Percentiles rank a stretch among this genome's conserved stretches.
Evolutionary conservation across 768 basidiomycete species (phyloP).

Genomic region (Calvatia gigantea): DNA sequence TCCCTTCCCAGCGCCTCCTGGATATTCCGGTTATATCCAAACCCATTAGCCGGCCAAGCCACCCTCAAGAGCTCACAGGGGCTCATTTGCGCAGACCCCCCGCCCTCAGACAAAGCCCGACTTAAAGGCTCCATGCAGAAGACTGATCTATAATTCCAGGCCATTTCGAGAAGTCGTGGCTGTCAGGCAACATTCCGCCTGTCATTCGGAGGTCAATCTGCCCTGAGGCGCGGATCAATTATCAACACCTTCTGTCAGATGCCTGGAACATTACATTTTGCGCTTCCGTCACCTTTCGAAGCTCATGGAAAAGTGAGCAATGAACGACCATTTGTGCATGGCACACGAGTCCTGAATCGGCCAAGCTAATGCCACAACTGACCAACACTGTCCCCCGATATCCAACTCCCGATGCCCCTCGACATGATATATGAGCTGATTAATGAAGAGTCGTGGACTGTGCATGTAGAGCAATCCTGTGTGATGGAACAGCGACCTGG

Average conservation of each 20-base stretch:
- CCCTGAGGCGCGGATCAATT: conserved; percentile 2
- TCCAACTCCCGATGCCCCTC: background rate
- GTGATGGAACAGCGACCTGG: background rate
- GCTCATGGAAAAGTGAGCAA: background rate
- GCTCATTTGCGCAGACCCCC: background rate
- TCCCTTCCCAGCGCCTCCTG: background rate
- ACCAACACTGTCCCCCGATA: background rate
- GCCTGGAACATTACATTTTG: background rate
- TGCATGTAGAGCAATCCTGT: background rate
- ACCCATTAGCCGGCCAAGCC: background rate
- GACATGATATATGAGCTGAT: background rate
- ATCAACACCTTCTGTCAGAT: background rate
- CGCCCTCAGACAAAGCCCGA: background rate
- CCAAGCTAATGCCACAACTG: background rate
- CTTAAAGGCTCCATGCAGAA: background rate
- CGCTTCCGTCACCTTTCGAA: background rate
- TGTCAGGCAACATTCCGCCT: background rate
- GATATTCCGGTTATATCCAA: background rate
- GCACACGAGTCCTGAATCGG: background rate
- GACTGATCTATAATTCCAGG: background rate
- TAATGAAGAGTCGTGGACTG: background rate
- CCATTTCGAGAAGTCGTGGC: background rate
- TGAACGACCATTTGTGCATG: background rate
- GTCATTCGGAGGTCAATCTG: background rate
- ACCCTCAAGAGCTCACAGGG: background rate